Evolutionary conservation across 2,329 filamentous ascomycete species (phyloP), one percentile per base, ranked within the genome.

Genomic region (Pseudovirgaria hyperparasitica): DNA sequence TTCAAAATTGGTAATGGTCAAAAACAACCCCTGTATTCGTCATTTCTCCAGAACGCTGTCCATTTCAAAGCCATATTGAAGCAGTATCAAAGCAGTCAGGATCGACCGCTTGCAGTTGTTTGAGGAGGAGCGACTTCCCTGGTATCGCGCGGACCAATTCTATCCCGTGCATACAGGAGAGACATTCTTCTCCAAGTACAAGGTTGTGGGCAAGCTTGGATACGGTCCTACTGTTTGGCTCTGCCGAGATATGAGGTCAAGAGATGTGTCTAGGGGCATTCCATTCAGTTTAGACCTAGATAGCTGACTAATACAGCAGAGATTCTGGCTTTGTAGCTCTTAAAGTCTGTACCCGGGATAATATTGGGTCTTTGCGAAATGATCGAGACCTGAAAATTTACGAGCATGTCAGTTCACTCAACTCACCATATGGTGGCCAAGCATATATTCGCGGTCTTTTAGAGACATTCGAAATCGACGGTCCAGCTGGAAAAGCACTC

Each of bases 321-420:
- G n/a, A n/a, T n/a, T n/a, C n/a, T n/a, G n/a, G n/a, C n/a, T n/a
- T n/a, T n/a, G n/a, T n/a, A n/a, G n/a, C n/a, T n/a, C n/a, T n/a
- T n/a, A n/a, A n/a, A n/a, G 25, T 43, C 15, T 42, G 38, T 26
- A 42, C 37, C 20, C 31, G 32, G 36, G 30, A 42, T 29, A 31
- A 28, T 11, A 28, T 31, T 15, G 28, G 35, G 31, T 20, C 34
- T 9, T 0, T 36, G 22, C 36, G 27, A 4, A 18, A 38, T 22
- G 19, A 42, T 37, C 38, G 39, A 33, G 41, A 43, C 27, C 28
- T 45, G 12, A 17, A 36, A 10, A 42, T 45, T 23, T 43, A 45
- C 33, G 30, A 38, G n/a, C 41, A 41, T 19, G 36, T 42, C 29
- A 39, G 40, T 38, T 39, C 37, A 18, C 23, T 45, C 10, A 1